Conservation (phyloP, 2,329 filamentous ascomycete species). For the Cordyceps cicadae region DNA sequence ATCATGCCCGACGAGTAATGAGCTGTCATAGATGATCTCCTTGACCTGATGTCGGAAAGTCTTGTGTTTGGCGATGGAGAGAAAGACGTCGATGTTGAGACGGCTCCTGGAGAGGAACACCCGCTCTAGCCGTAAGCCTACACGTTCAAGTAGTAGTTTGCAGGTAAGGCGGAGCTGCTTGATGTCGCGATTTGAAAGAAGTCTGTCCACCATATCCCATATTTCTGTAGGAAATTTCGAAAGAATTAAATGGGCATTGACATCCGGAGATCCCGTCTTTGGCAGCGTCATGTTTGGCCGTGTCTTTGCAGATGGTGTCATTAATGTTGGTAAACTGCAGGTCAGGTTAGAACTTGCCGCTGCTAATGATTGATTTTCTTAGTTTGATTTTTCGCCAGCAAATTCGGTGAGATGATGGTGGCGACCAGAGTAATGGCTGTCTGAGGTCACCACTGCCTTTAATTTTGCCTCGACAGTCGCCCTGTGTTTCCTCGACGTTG, state of each 20-base stretch:
- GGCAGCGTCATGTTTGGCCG: too few relatives aligned
- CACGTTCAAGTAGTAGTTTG: fast-evolving
- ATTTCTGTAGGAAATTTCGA: neutral
- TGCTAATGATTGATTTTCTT: too few relatives aligned
- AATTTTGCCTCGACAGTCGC: neutral
- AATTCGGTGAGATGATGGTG: too few relatives aligned
- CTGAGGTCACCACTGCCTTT: neutral
- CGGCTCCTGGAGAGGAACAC: neutral
- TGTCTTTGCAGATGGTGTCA: too few relatives aligned
- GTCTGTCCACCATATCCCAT: too few relatives aligned
- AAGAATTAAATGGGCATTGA: neutral
- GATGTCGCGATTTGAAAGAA: neutral
- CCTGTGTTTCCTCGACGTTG: neutral
- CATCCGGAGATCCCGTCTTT: too few relatives aligned
- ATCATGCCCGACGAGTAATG: too few relatives aligned
- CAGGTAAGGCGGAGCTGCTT: neutral
- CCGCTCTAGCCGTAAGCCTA: neutral
- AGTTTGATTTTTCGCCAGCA: too few relatives aligned
- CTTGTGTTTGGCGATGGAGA: neutral
- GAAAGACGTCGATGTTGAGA: neutral
- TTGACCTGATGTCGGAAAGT: neutral
- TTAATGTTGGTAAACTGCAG: too few relatives aligned
- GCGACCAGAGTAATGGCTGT: neutral
- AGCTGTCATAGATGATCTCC: neutral
- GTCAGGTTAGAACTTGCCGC: too few relatives aligned